Base-by-base conservation (phyloP, 768 basidiomycete species). In the Gloeophyllum trabeum region DNA sequence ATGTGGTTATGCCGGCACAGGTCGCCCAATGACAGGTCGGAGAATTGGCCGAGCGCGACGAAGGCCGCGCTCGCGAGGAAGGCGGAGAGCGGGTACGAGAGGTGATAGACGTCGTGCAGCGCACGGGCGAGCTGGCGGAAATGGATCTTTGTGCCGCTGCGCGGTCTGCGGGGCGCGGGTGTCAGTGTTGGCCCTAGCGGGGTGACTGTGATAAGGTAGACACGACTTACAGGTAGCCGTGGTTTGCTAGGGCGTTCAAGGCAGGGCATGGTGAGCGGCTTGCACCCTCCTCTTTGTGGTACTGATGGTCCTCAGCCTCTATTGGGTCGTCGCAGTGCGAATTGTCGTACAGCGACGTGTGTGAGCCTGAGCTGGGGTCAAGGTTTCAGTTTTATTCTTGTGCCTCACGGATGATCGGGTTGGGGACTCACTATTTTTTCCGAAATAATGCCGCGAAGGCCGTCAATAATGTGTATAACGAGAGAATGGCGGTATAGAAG, bases 171-270 rank as follows among this genome's bases (percentile, higher is more conserved):
- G 28, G 28, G 7, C 28, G 16, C 10, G 16, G 7, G 10, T 7
- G 28, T 7, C 28, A 7, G 10, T 7, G 16, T 30, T 7, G 16
- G 28, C 28, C 7, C 16, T 30, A 7, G 28, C 28, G 10, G 28
- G 16, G 7, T 30, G 28, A 16, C 32, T 10, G 20, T 19, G 2
- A 13, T 13, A 12, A 47, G 7, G 37, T 44, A 47, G 1, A 25
- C 42, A 34, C 44, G 46, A 26, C n/a, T n/a, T n/a, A n/a, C n/a
- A n/a, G n/a, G n/a, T n/a, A n/a, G n/a, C n/a, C n/a, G n/a, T n/a
- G n/a, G n/a, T 47, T 47, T 5, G 46, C 46, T 10, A 47, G 43
- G n/a, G 46, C 35, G 24, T 47, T 47, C 22, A 47, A 35, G 1
- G 43, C 46, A 10, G 46, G 46, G 23, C 46, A 47, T 16, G 40